A percentile compares a stretch with the other conserved stretches of the same genome.
Evolutionary conservation across 2,329 filamentous ascomycete species (phyloP).

Genomic region (Acephala macrosclerotiorum): DNA sequence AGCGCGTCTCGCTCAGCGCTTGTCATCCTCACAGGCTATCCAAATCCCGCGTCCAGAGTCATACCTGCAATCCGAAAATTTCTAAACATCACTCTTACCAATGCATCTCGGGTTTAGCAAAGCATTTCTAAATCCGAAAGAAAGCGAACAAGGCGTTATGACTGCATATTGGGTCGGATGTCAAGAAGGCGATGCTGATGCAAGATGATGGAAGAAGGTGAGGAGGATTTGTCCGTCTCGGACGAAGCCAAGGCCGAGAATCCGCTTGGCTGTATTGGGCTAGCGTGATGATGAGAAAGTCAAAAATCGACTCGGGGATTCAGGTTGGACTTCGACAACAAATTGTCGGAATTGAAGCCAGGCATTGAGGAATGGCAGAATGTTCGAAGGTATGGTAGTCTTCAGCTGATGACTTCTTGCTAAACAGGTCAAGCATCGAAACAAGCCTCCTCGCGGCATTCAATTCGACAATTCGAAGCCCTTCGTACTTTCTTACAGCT

Average conservation of each 20-base stretch:
- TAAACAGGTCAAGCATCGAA: constrained; percentile 57
- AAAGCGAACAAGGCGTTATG: not conserved
- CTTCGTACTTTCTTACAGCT: too few relatives aligned
- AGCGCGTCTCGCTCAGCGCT: not conserved
- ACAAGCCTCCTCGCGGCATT: too few relatives aligned
- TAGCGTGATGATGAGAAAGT: not conserved
- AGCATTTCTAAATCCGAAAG: not conserved
- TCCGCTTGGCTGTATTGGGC: not conserved
- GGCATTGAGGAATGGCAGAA: too few relatives aligned
- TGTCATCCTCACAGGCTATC: not conserved
- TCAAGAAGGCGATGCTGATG: not conserved
- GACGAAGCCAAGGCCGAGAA: not conserved
- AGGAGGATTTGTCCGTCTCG: not conserved
- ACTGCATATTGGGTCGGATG: not conserved
- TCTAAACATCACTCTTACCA: not conserved
- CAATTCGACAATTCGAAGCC: too few relatives aligned
- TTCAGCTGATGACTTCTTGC: too few relatives aligned
- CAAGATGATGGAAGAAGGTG: not conserved
- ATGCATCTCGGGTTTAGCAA: not conserved
- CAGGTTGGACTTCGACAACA: not conserved
- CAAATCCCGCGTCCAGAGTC: not conserved
- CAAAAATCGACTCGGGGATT: not conserved
- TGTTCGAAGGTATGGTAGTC: not conserved
- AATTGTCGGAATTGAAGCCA: not conserved
- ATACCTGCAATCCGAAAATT: not conserved